Evolutionary conservation across 148 eudicot genomes (phyloP).

Genomic region (Pharnaceum exiguum): DNA sequence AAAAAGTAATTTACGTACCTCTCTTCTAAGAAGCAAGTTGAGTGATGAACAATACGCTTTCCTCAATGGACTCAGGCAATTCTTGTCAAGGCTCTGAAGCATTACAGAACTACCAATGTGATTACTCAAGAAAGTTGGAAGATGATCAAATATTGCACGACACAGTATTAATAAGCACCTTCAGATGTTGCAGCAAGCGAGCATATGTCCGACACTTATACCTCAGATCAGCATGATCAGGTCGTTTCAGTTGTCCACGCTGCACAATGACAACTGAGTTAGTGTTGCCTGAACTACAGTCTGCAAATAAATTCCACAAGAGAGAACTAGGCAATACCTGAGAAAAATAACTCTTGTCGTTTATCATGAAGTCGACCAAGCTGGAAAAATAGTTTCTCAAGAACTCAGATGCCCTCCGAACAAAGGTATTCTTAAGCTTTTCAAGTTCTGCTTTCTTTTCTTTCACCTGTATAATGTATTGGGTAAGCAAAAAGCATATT

Average conservation of each 20-base stretch:
- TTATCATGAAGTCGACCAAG: conserved; percentile 92
- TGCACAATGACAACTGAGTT: conserved; percentile 29
- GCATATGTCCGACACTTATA: conserved; percentile 97
- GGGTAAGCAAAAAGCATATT: neutral
- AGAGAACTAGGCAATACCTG: conserved; percentile 47
- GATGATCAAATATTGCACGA: neutral
- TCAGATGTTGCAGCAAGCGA: conserved; percentile 89
- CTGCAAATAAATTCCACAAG: neutral
- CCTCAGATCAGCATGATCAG: conserved; percentile 95
- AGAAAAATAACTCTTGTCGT: conserved; percentile 94
- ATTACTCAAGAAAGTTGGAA: neutral
- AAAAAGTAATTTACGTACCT: too few relatives aligned
- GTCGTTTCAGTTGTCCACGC: conserved; percentile 95
- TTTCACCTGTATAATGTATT: conserved; percentile 44
- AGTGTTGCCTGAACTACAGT: neutral
- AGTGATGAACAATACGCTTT: conserved; percentile 92
- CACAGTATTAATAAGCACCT: conserved; percentile 42
- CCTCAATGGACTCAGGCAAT: conserved; percentile 72
- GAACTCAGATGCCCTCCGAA: conserved; percentile 86
- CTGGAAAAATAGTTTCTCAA: conserved; percentile 82
- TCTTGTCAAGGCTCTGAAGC: conserved; percentile 74
- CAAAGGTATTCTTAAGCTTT: conserved; percentile 68
- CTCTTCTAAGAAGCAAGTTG: conserved; percentile 85
- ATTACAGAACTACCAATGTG: conserved; percentile 10
- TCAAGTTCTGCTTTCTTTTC: conserved; percentile 87